Evolutionary conservation across 371 early-diverging fungal species (phyloP), one percentile per base, ranked within the genome.

Genomic region (Rhizomucor pusillus): DNA sequence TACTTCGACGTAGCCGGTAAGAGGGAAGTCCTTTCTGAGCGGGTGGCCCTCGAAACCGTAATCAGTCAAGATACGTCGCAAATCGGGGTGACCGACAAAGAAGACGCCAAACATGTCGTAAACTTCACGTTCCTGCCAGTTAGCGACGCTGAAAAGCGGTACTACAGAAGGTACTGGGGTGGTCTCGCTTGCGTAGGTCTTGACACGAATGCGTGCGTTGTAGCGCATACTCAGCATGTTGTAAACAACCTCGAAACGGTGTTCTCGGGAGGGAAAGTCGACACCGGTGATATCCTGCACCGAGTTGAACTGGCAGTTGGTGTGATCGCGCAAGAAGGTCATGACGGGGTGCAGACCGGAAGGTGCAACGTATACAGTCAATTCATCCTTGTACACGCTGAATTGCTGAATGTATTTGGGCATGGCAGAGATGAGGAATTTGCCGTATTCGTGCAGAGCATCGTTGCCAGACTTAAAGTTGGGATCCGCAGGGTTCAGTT

Each of bases 11-110:
- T 93, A 94, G 34, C 97, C 96, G 34, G 95, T 94, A 44, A 97
- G 79, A 49, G 99, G 99, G 85, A 98, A 97, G 66, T 98, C 99
- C 83, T 98, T 98, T 65, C 99, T 83, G 62, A 98, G 66, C 47
- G 99, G 98, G 74, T 97, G 89, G 13, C 99, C 98, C 77, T 95
- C 95, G 62, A 97, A 98, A 45, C 98, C 98, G 67, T 97, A 98
- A 75, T 98, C 98, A 47, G 98, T 97, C 78, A 98, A 84, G 66
- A 98, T 97, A 55, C 99, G 82, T 47, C 99, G 72, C 60, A 98
- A 75, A 80, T 98, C 99, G 13, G 99, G 99, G 65, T 98, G 99
- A 50, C 89, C 91, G 3, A 86, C 80, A 66, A 97, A 98, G 75
- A 92, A 93, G 59, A 98, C 85, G 60, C 99, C 99, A 72, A 86